phyloP scores from a whole-genome alignment of 2,329 filamentous ascomycete species.

The Colletotrichum falcatum region DNA sequence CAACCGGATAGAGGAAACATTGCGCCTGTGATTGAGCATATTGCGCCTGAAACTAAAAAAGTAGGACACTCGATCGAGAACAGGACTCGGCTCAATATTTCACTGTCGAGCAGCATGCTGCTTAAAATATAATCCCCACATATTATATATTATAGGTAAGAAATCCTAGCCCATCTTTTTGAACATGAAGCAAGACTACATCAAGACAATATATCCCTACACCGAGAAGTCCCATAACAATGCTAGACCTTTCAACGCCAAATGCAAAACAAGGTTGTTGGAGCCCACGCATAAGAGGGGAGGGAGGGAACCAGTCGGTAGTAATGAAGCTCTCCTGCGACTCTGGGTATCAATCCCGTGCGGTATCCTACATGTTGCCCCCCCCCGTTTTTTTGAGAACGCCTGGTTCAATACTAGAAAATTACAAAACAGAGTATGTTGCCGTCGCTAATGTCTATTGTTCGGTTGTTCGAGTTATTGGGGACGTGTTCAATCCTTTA shows the following conservation, averaged over 20 bases:
- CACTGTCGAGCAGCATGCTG: neutral
- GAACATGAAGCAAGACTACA: neutral
- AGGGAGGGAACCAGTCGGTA: neutral
- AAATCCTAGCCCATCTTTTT: neutral
- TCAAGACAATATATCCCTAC: conserved; percentile 15
- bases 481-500: neutral
- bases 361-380: conserved; percentile 1
- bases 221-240: neutral
- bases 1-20: neutral
- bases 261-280: neutral
- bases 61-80: no score
- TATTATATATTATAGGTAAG: conserved; percentile 37
- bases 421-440: conserved; percentile 15
- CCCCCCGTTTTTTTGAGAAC: conserved; percentile 20
- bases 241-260: conserved; percentile 21
- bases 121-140: conserved; percentile 9
- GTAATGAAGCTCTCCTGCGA: conserved; percentile 25
- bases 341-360: conserved; percentile 40
- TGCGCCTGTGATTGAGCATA: neutral
- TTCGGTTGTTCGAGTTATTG: neutral
- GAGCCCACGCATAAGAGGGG: neutral
- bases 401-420: conserved; percentile 15
- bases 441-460: conserved; percentile 32
- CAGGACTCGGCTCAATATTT: neutral
- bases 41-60: neutral